These are phyloP conservation scores for Erigeron canadensis DNA, from an alignment of 129 eudicot species.

Conservation along the genomic window DNA sequence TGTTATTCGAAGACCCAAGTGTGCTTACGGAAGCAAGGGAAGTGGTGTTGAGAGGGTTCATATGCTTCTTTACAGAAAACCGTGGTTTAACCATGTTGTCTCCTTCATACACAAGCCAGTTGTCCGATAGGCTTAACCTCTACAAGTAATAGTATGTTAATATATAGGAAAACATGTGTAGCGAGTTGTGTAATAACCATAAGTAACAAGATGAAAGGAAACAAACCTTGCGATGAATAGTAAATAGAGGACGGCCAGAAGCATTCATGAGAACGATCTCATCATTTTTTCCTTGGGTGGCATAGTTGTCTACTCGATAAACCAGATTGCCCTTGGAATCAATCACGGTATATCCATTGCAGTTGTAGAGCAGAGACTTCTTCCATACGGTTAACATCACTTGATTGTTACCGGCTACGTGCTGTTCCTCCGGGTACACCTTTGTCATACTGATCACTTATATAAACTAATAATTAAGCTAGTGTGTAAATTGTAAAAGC, in stretches of 20 bases:
- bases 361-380: constrained; percentile 52
- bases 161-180: too few relatives aligned
- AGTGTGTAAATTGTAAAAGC: too few relatives aligned
- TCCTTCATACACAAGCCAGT: constrained; percentile 49
- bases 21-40: constrained; percentile 9
- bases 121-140: constrained; percentile 39
- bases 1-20: background rate
- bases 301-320: constrained; percentile 63
- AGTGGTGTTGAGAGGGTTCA: constrained; percentile 42
- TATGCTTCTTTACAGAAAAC: constrained; percentile 34
- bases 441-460: background rate
- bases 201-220: background rate
- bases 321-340: constrained; percentile 52
- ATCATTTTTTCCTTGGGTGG: constrained; percentile 10
- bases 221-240: constrained; percentile 32
- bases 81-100: constrained; percentile 30
- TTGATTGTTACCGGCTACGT: background rate
- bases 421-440: background rate
- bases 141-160: background rate
- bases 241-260: constrained; percentile 33
- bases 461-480: too few relatives aligned
- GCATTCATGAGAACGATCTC: constrained; percentile 61
- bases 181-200: too few relatives aligned
- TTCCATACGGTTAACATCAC: constrained; percentile 57
- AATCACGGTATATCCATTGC: constrained; percentile 60